Evolutionary conservation across 1,284 basidiomycete genomes (phyloP), one percentile per base, ranked within the genome.

Genomic region (Phellopilus nigrolimitatus): DNA sequence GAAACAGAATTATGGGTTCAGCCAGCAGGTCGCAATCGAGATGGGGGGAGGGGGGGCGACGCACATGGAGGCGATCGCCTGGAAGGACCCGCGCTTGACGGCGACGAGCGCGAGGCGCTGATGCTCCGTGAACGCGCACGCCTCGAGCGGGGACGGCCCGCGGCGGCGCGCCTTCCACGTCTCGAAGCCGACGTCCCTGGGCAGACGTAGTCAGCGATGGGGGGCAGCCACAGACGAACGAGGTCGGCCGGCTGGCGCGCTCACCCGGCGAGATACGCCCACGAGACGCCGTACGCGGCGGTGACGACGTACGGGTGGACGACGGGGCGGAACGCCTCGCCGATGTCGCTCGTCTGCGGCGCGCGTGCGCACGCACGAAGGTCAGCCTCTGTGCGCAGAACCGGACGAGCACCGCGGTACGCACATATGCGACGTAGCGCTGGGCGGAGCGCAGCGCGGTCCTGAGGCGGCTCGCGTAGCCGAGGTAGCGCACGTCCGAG

Each of bases 321-420:
- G 33, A 95, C 79, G 1, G 93, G 93, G 25, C 93, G 77, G 69
- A 97, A 94, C 0, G 92, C 90, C 69, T 97, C 94, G 52, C 94
- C 94, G 28, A 97, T 72, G 64, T 97, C 93, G 68, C 87, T 90
- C 19, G 90, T 91, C 79, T 85, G 69, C 15, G 59, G 64, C 60
- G 62, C 45, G 59, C 34, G 44, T 53, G 52, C 19, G n/a, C n/a
- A n/a, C n/a, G n/a, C n/a, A n/a, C n/a, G n/a, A n/a, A n/a, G n/a
- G n/a, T n/a, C n/a, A n/a, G n/a, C n/a, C n/a, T n/a, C n/a, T n/a
- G n/a, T n/a, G n/a, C n/a, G n/a, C n/a, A n/a, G n/a, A n/a, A n/a
- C n/a, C n/a, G n/a, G n/a, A n/a, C n/a, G n/a, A n/a, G n/a, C n/a
- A n/a, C n/a, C n/a, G n/a, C n/a, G n/a, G n/a, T 31, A 71, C 79